These are phyloP conservation scores for Cryphonectria japonica DNA, from an alignment of 2,329 filamentous ascomycete genomes.

Conservation along the genomic window DNA sequence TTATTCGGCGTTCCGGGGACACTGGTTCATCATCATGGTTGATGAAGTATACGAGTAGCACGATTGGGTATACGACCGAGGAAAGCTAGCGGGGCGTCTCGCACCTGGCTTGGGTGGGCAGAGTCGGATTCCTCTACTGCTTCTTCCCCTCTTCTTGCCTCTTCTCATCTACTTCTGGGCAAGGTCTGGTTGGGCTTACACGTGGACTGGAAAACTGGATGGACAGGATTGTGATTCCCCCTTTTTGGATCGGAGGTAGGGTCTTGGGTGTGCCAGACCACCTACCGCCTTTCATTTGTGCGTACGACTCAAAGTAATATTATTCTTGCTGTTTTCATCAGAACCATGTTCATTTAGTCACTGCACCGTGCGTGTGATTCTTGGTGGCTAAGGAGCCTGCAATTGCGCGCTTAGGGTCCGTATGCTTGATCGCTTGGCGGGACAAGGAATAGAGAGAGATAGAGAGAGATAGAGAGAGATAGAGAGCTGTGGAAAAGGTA, in stretches of 20 bases:
- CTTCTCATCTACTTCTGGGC: slow-evolving; percentile 1
- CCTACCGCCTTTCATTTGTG: slow-evolving; percentile 1
- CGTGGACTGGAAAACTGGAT: slow-evolving; percentile 14
- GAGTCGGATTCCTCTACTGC: not conserved
- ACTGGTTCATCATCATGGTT: not conserved
- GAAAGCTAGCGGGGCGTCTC: not conserved
- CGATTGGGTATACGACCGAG: slow-evolving; percentile 14
- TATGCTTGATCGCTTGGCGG: not conserved
- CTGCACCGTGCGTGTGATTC: not conserved
- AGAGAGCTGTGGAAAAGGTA: not conserved
- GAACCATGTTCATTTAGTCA: not conserved
- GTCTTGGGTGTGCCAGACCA: slow-evolving; percentile 9
- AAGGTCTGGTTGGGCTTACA: slow-evolving; percentile 8
- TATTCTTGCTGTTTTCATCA: not conserved
- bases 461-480: not conserved
- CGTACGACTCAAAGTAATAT: not conserved
- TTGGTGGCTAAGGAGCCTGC: not conserved
- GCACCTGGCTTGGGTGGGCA: not conserved
- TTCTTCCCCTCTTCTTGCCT: not conserved
- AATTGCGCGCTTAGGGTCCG: not conserved
- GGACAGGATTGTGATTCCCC: slow-evolving; percentile 16
- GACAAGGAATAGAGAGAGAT: not conserved
- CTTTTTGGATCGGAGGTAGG: slow-evolving; percentile 8
- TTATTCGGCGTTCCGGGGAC: slow-evolving; percentile 11
- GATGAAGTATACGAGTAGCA: slow-evolving; percentile 16